phyloP scores from a whole-genome alignment of 768 basidiomycete genomes.

The Astraeus odoratus region DNA sequence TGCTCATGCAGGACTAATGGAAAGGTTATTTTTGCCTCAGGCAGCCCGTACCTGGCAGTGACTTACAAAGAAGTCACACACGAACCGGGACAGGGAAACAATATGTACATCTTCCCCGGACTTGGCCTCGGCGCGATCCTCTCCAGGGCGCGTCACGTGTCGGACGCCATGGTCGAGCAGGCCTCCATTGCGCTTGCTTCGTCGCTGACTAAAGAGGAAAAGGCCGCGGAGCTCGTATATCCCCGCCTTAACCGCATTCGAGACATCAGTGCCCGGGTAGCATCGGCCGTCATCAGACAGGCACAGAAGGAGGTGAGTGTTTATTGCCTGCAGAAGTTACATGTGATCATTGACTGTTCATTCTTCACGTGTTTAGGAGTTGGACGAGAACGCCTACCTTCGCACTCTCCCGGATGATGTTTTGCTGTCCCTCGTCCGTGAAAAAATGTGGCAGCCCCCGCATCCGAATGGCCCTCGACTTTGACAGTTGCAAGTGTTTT shows the following conservation, averaged over 20 bases:
- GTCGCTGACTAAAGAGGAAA: constrained; percentile 51
- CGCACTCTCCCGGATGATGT: constrained; percentile 41
- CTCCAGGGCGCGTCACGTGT: constrained; percentile 49
- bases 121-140: constrained; percentile 60
- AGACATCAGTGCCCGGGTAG: constrained; percentile 57
- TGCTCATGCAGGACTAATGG: constrained; percentile 49
- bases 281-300: constrained; percentile 52
- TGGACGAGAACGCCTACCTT: constrained; percentile 42
- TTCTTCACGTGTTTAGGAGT: constrained; percentile 23
- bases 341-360: constrained; percentile 1
- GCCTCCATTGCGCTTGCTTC: constrained; percentile 55
- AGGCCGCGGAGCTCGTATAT: constrained; percentile 50
- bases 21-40: constrained; percentile 63
- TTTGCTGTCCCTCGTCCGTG: constrained; percentile 42
- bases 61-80: constrained; percentile 40
- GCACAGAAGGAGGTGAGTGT: constrained; percentile 55
- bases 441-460: constrained; percentile 57
- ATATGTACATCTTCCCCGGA: constrained; percentile 66
- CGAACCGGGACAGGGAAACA: constrained; percentile 75
- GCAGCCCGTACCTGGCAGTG: constrained; percentile 58
- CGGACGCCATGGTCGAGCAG: constrained; percentile 65
- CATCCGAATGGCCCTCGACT: constrained; percentile 10
- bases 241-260: constrained; percentile 62
- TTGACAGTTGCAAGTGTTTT: no score
- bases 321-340: background rate